Evolutionary conservation across 169 alveolate species (phyloP).

Genomic region (Plasmodium malariae): DNA sequence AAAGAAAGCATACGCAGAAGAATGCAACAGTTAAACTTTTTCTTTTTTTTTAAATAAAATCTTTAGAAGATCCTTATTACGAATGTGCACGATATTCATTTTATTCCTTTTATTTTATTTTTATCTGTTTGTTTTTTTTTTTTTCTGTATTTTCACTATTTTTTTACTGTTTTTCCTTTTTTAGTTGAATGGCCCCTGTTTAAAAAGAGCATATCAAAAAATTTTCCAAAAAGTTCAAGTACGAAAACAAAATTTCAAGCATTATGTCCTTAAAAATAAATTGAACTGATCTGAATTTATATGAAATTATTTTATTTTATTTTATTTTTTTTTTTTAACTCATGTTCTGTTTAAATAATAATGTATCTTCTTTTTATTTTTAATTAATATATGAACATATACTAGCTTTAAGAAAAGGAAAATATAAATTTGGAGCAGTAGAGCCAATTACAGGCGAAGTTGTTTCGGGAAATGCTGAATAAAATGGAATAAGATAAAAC

Average conservation of each 20-base stretch:
- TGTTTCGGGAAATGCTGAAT: constrained; percentile 23
- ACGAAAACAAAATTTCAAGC: background rate
- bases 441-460: constrained; percentile 66
- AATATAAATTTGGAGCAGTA: constrained; percentile 34
- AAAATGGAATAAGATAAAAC: too few relatives aligned
- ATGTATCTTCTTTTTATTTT: too few relatives aligned
- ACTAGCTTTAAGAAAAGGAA: constrained; percentile 40
- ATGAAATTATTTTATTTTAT: too few relatives aligned
- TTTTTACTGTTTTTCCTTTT: constrained; percentile 7
- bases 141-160: too few relatives aligned
- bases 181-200: constrained; percentile 56
- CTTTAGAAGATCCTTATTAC: background rate
- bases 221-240: constrained; percentile 35
- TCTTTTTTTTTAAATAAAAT: background rate
- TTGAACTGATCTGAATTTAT: too few relatives aligned
- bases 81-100: too few relatives aligned
- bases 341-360: too few relatives aligned
- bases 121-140: background rate
- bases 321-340: too few relatives aligned
- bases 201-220: background rate
- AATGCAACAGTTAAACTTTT: constrained; percentile 39
- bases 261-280: too few relatives aligned
- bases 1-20: constrained; percentile 68
- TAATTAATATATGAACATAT: background rate
- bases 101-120: background rate